phyloP scores from a whole-genome alignment of 352 stramenopile genomes.

The Pythium sukuiense region DNA sequence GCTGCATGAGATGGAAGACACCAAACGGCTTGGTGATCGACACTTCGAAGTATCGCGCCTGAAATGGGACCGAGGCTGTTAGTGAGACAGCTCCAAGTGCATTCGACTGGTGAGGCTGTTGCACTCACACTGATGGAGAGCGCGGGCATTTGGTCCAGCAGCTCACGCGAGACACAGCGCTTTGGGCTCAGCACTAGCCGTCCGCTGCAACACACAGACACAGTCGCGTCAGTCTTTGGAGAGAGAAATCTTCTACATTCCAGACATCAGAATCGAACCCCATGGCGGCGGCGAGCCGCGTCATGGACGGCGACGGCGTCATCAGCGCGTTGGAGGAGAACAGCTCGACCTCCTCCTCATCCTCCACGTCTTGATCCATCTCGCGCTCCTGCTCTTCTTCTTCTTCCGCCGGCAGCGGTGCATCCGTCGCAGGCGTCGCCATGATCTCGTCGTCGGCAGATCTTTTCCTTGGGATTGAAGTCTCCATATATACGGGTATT shows the following conservation, averaged over 20 bases:
- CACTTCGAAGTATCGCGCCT: conserved; percentile 66
- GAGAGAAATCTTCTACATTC: too few species aligned
- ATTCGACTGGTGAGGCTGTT: neutral
- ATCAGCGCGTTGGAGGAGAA: conserved; percentile 17
- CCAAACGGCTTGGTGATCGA: conserved; percentile 53
- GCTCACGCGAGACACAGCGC: conserved; percentile 64
- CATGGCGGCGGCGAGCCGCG: conserved; percentile 1
- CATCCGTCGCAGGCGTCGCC: conserved; percentile 2
- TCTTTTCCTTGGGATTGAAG: conserved; percentile 5
- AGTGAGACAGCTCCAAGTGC: too few species aligned
- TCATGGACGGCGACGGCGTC: conserved; percentile 8
- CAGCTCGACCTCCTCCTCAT: conserved; percentile 22
- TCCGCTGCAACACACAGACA: neutral
- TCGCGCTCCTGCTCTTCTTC: conserved; percentile 9
- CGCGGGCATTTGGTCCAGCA: conserved; percentile 68
- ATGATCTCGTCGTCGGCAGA: neutral
- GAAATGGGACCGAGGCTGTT: too few species aligned
- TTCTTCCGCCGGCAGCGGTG: neutral
- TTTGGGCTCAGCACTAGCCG: conserved; percentile 33
- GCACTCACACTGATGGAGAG: conserved; percentile 55
- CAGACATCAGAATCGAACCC: neutral
- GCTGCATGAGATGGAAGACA: conserved; percentile 80
- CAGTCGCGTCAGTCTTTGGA: neutral
- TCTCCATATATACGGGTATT: conserved; percentile 2
- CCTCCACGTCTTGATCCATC: neutral